phyloP scores from a whole-genome alignment of 2,329 filamentous ascomycete species.

The Cordyceps tenuipes region DNA sequence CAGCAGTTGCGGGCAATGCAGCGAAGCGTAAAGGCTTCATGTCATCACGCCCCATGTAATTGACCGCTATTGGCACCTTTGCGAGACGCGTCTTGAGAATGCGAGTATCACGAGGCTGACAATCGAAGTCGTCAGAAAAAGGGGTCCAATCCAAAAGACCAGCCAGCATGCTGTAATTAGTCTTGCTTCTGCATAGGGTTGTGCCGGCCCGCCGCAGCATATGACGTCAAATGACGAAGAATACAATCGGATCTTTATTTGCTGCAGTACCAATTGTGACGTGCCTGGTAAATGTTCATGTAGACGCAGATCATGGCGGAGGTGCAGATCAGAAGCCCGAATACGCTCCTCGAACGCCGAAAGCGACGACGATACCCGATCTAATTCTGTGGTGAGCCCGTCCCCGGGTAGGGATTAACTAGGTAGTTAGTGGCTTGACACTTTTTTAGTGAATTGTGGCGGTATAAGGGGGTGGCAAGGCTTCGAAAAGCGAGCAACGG shows the following conservation, averaged over 20 bases:
- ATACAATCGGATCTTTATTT: not conserved
- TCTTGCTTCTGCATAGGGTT: not conserved
- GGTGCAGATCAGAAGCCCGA: not conserved
- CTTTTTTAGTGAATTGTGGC: slow-evolving; percentile 1
- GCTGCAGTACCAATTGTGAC: not conserved
- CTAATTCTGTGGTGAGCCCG: not conserved
- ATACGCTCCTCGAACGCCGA: not conserved
- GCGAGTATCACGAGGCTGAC: not conserved
- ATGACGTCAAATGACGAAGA: not conserved
- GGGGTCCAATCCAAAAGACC: not conserved
- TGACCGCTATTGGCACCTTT: not conserved
- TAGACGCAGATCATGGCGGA: not conserved
- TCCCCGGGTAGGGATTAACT: no score
- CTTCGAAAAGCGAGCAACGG: not conserved
- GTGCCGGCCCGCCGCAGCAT: not conserved
- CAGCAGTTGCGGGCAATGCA: not conserved
- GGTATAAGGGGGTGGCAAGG: slow-evolving; percentile 6
- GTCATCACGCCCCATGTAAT: not conserved
- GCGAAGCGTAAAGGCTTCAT: not conserved
- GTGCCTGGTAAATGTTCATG: not conserved
- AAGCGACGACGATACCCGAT: not conserved
- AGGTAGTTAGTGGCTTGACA: not conserved
- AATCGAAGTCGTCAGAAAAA: not conserved
- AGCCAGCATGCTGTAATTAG: not conserved
- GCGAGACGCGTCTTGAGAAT: not conserved